A percentile compares a stretch with the other conserved stretches of the same genome.
phyloP scores from a whole-genome alignment of 2,329 filamentous ascomycete species.

The Monosporascus sp. region DNA sequence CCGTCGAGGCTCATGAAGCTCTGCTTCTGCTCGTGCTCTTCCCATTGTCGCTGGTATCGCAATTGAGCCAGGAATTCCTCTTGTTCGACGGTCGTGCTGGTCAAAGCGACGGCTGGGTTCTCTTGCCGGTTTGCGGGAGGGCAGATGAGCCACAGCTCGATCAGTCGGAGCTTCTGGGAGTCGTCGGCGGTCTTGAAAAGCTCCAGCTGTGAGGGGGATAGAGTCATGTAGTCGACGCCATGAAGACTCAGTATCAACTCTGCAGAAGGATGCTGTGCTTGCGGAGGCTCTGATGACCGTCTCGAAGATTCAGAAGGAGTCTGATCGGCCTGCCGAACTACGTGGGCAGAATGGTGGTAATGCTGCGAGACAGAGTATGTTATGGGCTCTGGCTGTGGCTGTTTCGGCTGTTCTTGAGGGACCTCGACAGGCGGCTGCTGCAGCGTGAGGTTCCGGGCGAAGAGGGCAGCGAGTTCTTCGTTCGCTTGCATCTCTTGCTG shows the following conservation, averaged over 20 bases:
- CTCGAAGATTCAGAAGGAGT: slow-evolving; percentile 32
- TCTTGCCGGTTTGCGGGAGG: slow-evolving; percentile 58
- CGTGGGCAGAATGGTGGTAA: slow-evolving; percentile 76
- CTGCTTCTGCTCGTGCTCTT: slow-evolving; percentile 38
- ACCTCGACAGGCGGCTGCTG: slow-evolving; percentile 32
- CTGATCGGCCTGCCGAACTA: slow-evolving; percentile 37
- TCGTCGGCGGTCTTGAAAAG: slow-evolving; percentile 73
- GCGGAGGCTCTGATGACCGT: slow-evolving; percentile 46
- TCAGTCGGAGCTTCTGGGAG: slow-evolving; percentile 66
- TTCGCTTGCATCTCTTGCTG: slow-evolving; percentile 58
- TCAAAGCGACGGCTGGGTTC: slow-evolving; percentile 50
- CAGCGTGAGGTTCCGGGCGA: slow-evolving; percentile 71
- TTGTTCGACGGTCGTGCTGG: slow-evolving; percentile 49
- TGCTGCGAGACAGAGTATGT: slow-evolving; percentile 75
- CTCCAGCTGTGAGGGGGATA: slow-evolving; percentile 71
- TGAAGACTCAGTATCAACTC: slow-evolving; percentile 59
- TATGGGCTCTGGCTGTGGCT: slow-evolving; percentile 40
- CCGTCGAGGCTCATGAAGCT: slow-evolving; percentile 50
- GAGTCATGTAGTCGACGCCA: slow-evolving; percentile 62
- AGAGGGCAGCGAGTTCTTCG: slow-evolving; percentile 77
- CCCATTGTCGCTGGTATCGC: slow-evolving; percentile 51
- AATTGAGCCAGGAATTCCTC: slow-evolving; percentile 56
- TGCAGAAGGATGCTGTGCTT: slow-evolving; percentile 43
- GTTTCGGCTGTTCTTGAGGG: slow-evolving; percentile 26
- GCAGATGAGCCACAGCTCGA: slow-evolving; percentile 82